Base-by-base conservation (phyloP, 2,329 filamentous ascomycete species). In the Penicillium thymicola region DNA sequence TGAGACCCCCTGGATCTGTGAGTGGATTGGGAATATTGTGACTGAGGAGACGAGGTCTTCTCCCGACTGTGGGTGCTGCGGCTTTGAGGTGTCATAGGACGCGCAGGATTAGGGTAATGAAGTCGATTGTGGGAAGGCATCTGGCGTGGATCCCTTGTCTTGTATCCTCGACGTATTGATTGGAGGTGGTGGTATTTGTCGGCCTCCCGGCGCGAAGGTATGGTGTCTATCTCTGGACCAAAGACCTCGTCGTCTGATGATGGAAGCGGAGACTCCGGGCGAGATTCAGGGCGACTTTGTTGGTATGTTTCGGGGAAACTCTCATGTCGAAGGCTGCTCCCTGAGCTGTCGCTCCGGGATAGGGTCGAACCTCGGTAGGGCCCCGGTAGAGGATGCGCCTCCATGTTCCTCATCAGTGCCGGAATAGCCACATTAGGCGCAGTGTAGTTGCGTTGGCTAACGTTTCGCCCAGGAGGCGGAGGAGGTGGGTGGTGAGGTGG, bases 161-260 rank as follows among this genome's bases (percentile, higher is more conserved):
- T 62, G 21, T 61, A 51, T 10, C 54, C 59, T 10, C 56, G 58
- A 13, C 50, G 60, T 16, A 42, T 13, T 30, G 53, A 32, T 50
- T 62, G 38, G 43, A 48, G 10, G 41, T 51, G 58, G 37, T 58
- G 56, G 52, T 34, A 41, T 28, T 59, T 64, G 43, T 60, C 63
- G 53, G 45, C 54, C 42, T 53, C 30, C 13, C 59, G 57, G 2
- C 54, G 62, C 14, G 60, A 23, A 8, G 51, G 55, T 25, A 53
- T 41, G n/a, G 49, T 40, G 8, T 57, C 59, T 16, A 54, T 40
- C 18, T 46, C 53, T 1, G 58, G 63, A 11, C 63, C 65, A 32
- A 69, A 65, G n/a, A 67, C 65, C 54, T 76, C 74, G 11, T 76
- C 74, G 36, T 76, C 74, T 0, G 74, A 76, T 32, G 74, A 76